phyloP scores from a whole-genome alignment of 805 yeast genomes.

The Spencermartinsiella europaea region DNA sequence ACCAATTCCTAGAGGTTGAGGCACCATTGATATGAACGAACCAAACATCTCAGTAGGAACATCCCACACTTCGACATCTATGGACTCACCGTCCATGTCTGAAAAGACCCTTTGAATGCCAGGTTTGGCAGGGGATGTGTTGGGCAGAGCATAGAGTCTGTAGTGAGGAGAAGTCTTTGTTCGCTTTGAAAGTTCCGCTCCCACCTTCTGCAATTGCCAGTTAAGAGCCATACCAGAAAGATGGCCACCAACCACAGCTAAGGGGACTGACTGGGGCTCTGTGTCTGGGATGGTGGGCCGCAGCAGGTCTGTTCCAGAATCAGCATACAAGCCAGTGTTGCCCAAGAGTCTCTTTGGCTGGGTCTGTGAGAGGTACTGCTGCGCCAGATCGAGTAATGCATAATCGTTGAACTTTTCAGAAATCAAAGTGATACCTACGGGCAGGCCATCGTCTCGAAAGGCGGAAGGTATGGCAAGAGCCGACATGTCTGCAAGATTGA shows the following conservation, averaged over 20 bases:
- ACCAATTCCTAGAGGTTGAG: slow-evolving; percentile 94
- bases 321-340: slow-evolving; percentile 36
- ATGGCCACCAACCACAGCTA: slow-evolving; percentile 98
- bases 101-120: slow-evolving; percentile 69
- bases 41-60: slow-evolving; percentile 78
- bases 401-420: slow-evolving; percentile 81
- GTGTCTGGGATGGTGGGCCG: slow-evolving; percentile 42
- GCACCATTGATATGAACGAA: slow-evolving; percentile 78
- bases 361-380: slow-evolving; percentile 50
- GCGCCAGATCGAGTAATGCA: slow-evolving; percentile 81
- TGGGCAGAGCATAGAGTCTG: slow-evolving; percentile 76
- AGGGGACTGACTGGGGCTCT: slow-evolving; percentile 44
- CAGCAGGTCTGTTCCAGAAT: slow-evolving; percentile 39
- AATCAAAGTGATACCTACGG: slow-evolving; percentile 83
- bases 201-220: slow-evolving; percentile 87
- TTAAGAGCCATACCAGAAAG: slow-evolving; percentile 81
- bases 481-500: slow-evolving; percentile 86
- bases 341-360: slow-evolving; percentile 55
- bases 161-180: slow-evolving; percentile 70
- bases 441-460: slow-evolving; percentile 80
- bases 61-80: slow-evolving; percentile 77
- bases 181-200: slow-evolving; percentile 61
- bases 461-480: slow-evolving; percentile 92
- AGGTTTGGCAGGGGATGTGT: slow-evolving; percentile 78
- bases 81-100: slow-evolving; percentile 45